phyloP scores from a whole-genome alignment of 2,329 filamentous ascomycete species.

The Biscogniauxia mediterranea region DNA sequence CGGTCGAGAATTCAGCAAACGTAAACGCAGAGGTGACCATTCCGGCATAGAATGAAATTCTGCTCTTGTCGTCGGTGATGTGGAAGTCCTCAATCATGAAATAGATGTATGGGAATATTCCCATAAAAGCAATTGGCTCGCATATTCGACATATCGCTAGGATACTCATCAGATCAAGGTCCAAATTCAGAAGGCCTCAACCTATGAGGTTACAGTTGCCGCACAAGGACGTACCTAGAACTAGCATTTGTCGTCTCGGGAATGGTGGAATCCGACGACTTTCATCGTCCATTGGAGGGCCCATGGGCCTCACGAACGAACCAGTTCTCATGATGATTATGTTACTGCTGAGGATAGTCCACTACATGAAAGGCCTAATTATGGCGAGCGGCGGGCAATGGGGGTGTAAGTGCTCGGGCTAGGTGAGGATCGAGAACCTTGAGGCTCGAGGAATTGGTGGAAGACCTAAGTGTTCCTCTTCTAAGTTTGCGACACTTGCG shows the following conservation, averaged over 20 bases:
- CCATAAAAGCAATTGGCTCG: constrained; percentile 99
- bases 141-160: constrained; percentile 90
- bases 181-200: constrained; percentile 3
- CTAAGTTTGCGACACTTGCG: constrained; percentile 1
- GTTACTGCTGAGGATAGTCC: constrained; percentile 9
- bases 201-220: constrained; percentile 1
- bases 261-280: constrained; percentile 32
- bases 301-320: constrained; percentile 21
- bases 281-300: constrained; percentile 16
- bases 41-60: constrained; percentile 89
- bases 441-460: constrained; percentile 1
- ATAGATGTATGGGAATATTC: constrained; percentile 97
- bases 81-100: constrained; percentile 94
- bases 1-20: constrained; percentile 90
- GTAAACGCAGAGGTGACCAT: constrained; percentile 97
- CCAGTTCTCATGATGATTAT: constrained; percentile 24
- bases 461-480: constrained; percentile 3
- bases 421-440: constrained; percentile 2
- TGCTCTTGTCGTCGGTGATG: constrained; percentile 72
- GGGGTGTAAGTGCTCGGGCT: constrained; percentile 1
- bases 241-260: constrained; percentile 37
- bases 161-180: constrained; percentile 8
- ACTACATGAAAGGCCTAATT: constrained; percentile 18
- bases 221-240: constrained; percentile 32
- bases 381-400: constrained; percentile 1